These are phyloP conservation scores for Scedosporium apiospermum DNA, from an alignment of 2,329 filamentous ascomycete species.

Conservation along the genomic window DNA sequence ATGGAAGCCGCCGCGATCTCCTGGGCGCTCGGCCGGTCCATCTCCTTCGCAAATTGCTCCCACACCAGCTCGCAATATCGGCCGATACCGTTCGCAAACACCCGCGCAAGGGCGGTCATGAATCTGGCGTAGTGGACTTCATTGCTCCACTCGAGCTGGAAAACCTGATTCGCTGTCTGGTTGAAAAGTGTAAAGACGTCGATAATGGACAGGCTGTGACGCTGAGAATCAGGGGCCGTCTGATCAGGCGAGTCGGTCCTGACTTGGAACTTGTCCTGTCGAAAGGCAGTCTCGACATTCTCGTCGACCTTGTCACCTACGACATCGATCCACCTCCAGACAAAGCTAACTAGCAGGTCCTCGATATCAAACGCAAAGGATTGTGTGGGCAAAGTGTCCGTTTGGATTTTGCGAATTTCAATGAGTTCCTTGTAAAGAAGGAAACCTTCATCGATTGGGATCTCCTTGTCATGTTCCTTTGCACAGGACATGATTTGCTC, in stretches of 20 bases:
- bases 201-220: constrained; percentile 87
- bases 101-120: constrained; percentile 86
- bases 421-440: constrained; percentile 85
- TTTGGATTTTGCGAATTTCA: constrained; percentile 73
- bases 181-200: constrained; percentile 94
- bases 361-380: constrained; percentile 86
- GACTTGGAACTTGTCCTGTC: constrained; percentile 78
- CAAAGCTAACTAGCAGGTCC: constrained; percentile 76
- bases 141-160: constrained; percentile 83
- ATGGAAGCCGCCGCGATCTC: constrained; percentile 71
- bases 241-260: constrained; percentile 54
- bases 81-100: constrained; percentile 72
- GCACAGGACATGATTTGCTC: constrained; percentile 68
- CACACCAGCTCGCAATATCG: constrained; percentile 90
- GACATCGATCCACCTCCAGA: constrained; percentile 86
- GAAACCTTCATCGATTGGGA: constrained; percentile 87
- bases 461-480: constrained; percentile 59
- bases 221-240: constrained; percentile 64
- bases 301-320: constrained; percentile 71
- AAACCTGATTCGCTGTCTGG: constrained; percentile 79
- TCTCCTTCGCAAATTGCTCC: constrained; percentile 75
- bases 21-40: constrained; percentile 84
- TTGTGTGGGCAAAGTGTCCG: constrained; percentile 59
- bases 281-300: constrained; percentile 85
- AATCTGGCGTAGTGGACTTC: constrained; percentile 91